Evolutionary conservation across 140 eudicot species (phyloP).

Genomic region (Ambrosia hybrid): DNA sequence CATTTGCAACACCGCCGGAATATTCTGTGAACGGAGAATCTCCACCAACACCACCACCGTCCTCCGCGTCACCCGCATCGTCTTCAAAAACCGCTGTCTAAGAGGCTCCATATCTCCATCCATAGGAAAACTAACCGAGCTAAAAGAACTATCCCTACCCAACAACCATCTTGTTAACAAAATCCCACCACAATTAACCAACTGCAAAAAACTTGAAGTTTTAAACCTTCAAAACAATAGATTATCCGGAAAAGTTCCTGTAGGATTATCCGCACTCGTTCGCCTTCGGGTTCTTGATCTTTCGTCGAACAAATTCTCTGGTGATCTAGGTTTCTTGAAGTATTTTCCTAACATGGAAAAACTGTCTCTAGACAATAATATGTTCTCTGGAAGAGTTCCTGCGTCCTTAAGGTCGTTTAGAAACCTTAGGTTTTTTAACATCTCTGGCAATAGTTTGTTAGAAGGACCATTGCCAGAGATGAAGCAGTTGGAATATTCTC

Average conservation of each 20-base stretch:
- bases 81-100: conserved; percentile 37
- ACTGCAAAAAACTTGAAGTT: conserved; percentile 50
- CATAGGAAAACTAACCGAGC: conserved; percentile 51
- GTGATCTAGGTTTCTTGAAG: conserved; percentile 50
- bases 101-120: conserved; percentile 52
- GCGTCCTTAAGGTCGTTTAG: conserved; percentile 45
- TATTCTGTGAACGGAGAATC: conserved; percentile 11
- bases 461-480: not conserved
- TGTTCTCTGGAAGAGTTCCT: conserved; percentile 55
- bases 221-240: conserved; percentile 46
- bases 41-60: not conserved
- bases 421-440: conserved; percentile 47
- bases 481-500: not conserved
- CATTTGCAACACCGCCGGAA: conserved; percentile 15
- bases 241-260: conserved; percentile 48
- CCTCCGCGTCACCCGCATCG: conserved; percentile 41
- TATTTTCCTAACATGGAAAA: conserved; percentile 56
- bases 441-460: conserved; percentile 2
- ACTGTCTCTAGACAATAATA: conserved; percentile 51
- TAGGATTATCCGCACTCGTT: conserved; percentile 31
- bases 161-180: conserved; percentile 45
- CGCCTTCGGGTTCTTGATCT: not conserved
- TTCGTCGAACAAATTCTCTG: conserved; percentile 18
- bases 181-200: conserved; percentile 42
- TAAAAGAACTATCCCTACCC: conserved; percentile 44